These are phyloP conservation scores for Beauveria caledonica DNA, from an alignment of 2,329 filamentous ascomycete genomes.

Conservation along the genomic window DNA sequence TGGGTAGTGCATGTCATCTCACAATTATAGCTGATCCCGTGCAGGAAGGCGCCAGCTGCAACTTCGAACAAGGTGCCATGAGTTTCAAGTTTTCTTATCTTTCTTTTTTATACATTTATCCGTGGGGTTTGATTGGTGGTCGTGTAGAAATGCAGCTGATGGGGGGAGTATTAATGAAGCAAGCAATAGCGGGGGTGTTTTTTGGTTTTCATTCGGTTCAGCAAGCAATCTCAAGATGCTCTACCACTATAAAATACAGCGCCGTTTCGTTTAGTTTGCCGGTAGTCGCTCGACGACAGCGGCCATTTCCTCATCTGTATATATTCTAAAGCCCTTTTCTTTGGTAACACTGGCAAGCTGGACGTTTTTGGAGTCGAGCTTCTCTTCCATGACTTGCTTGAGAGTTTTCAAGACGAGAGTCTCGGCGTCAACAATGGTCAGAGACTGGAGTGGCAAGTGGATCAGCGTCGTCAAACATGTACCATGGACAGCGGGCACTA, in stretches of 20 bases:
- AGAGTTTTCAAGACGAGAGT: conserved; percentile 93
- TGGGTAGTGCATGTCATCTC: background rate
- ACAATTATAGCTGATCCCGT: background rate
- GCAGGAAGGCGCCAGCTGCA: background rate
- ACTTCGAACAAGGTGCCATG: background rate
- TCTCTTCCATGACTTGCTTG: conserved; percentile 99
- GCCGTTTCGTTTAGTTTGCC: conserved; percentile 41
- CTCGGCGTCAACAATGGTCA: conserved; percentile 88
- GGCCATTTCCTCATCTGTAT: conserved; percentile 95
- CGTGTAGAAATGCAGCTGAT: background rate
- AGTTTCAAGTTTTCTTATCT: background rate
- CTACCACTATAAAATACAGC: conserved; percentile 14
- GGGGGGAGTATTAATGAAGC: background rate
- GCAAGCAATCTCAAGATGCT: conserved; percentile 5
- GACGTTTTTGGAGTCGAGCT: conserved; percentile 97
- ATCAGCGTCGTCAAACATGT: background rate
- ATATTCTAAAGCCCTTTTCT: conserved; percentile 97
- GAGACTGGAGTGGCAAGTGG: conserved; percentile 45
- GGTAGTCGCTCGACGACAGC: conserved; percentile 78
- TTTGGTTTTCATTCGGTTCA: conserved; percentile 2
- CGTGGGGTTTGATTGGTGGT: background rate
- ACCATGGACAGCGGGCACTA: background rate
- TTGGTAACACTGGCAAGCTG: conserved; percentile 96
- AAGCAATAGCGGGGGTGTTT: background rate
- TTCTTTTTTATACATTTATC: background rate